Conservation (phyloP, 176 grass and related monocot species). For the Tuctoria greenei region DNA sequence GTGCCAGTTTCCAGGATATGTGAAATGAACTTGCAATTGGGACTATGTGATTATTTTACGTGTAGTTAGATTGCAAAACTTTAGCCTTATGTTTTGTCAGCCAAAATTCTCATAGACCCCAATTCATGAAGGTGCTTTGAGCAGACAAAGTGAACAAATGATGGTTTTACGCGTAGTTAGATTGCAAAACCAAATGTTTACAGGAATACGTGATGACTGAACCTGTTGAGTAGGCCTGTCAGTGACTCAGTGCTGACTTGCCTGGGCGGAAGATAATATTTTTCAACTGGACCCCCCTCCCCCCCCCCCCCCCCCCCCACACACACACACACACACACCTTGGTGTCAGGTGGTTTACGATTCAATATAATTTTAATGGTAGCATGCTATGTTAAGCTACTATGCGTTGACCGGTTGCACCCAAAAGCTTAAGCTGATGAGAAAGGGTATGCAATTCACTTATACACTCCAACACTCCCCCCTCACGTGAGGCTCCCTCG, state of each 20-base stretch:
- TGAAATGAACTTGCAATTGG: constrained; percentile 12
- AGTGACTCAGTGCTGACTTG: not conserved
- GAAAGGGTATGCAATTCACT: too few relatives aligned
- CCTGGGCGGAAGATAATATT: not conserved
- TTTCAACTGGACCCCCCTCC: not conserved
- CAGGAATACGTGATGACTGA: not conserved
- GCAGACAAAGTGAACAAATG: too few relatives aligned
- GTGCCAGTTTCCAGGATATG: not conserved
- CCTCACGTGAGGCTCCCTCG: too few relatives aligned
- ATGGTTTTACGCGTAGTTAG: too few relatives aligned
- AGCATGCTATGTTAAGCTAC: too few relatives aligned
- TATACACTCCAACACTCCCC: too few relatives aligned
- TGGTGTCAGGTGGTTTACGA: not conserved
- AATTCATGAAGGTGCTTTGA: not conserved
- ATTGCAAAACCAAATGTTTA: too few relatives aligned
- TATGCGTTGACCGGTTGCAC: too few relatives aligned
- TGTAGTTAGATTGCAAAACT: not conserved
- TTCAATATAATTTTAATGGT: not conserved
- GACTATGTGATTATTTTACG: not conserved
- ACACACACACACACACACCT: too few relatives aligned
- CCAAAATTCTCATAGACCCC: not conserved
- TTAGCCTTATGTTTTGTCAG: not conserved
- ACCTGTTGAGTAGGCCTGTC: not conserved
- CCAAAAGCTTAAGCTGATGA: too few relatives aligned
- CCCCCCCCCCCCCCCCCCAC: too few relatives aligned